Conservation (phyloP, 1,284 basidiomycete genomes). For the Amanita bisporigera region DNA sequence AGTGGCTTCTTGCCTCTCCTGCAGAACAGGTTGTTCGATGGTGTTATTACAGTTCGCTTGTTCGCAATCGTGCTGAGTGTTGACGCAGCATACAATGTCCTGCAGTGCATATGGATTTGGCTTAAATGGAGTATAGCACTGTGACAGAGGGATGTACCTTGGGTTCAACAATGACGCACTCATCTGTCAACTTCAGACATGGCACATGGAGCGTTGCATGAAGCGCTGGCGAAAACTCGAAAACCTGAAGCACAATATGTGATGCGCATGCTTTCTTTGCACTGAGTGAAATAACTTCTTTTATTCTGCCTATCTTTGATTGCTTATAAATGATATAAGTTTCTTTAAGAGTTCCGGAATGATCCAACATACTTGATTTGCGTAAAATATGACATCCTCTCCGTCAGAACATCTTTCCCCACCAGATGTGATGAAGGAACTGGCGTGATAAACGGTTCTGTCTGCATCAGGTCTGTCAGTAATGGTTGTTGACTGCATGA, state of each 20-base stretch:
- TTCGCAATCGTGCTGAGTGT: constrained; percentile 35
- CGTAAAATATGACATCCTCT: too few species aligned
- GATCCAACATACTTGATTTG: too few species aligned
- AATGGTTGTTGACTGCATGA: too few species aligned
- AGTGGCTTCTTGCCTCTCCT: constrained; percentile 6
- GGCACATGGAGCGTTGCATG: constrained; percentile 17
- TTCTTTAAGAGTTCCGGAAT: too few species aligned
- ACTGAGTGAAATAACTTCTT: too few species aligned
- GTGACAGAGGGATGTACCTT: not conserved
- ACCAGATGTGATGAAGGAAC: too few species aligned
- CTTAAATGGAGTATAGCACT: not conserved
- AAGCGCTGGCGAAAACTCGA: not conserved
- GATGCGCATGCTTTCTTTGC: not conserved
- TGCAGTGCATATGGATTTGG: constrained; percentile 8
- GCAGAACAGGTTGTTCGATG: not conserved
- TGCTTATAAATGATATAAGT: too few species aligned
- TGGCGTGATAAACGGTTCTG: too few species aligned
- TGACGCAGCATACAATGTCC: constrained; percentile 31
- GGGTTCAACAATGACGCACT: not conserved
- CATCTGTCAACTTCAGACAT: constrained; percentile 6
- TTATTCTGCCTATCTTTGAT: too few species aligned
- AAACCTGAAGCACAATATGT: constrained; percentile 8
- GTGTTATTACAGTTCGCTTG: constrained; percentile 1
- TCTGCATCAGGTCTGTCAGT: too few species aligned
- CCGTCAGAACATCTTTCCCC: too few species aligned